A percentile compares a stretch with the other conserved stretches of the same genome.
These are phyloP conservation scores for Leccinum rimulosum DNA, from an alignment of 768 basidiomycete genomes.

Conservation along the genomic window DNA sequence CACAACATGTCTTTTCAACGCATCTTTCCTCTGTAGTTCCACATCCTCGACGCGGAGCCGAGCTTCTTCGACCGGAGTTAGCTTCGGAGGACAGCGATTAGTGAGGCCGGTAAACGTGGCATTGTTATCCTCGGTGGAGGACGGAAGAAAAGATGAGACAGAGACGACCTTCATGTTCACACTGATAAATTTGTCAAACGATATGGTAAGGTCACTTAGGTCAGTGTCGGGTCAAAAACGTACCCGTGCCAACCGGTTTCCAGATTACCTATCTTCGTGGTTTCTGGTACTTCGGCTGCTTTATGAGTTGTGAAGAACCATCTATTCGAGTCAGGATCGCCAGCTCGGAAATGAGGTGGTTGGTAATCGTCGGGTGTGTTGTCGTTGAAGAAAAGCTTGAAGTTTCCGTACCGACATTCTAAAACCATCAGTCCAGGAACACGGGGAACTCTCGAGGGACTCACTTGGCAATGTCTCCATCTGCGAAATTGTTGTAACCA, in stretches of 20 bases:
- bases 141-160: slow-evolving; percentile 71
- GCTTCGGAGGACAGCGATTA: slow-evolving; percentile 31
- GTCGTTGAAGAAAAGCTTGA: slow-evolving; percentile 84
- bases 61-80: slow-evolving; percentile 61
- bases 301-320: slow-evolving; percentile 84
- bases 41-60: slow-evolving; percentile 49
- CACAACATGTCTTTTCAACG: slow-evolving; percentile 55
- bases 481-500: slow-evolving; percentile 74
- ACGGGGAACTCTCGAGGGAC: slow-evolving; percentile 21
- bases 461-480: slow-evolving; percentile 79
- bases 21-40: slow-evolving; percentile 62
- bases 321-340: slow-evolving; percentile 66
- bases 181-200: slow-evolving; percentile 33
- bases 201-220: neutral
- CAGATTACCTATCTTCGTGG: slow-evolving; percentile 62
- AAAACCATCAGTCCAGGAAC: slow-evolving; percentile 2
- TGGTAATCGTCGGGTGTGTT: slow-evolving; percentile 80
- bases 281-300: slow-evolving; percentile 69
- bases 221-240: neutral
- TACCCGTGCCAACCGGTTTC: slow-evolving; percentile 76
- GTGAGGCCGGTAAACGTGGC: slow-evolving; percentile 53
- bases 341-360: slow-evolving; percentile 74
- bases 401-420: slow-evolving; percentile 84
- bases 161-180: slow-evolving; percentile 73
- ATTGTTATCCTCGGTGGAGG: slow-evolving; percentile 54